phyloP scores from a whole-genome alignment of 2,329 filamentous ascomycete genomes.

The Alternaria atra region DNA sequence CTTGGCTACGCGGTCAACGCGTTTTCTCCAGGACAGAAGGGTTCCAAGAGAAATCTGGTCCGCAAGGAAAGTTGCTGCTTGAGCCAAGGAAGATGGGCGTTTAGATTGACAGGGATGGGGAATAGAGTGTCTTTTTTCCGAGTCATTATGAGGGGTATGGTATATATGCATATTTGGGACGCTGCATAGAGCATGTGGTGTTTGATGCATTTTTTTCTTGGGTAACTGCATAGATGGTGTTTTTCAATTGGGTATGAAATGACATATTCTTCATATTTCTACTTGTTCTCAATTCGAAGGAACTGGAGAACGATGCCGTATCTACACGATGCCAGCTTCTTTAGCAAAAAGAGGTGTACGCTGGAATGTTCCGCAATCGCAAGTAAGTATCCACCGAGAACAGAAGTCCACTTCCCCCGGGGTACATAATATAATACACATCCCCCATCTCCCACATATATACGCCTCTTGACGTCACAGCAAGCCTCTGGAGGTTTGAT shows the following conservation, averaged over 20 bases:
- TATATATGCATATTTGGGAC: neutral
- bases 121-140: neutral
- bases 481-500: neutral
- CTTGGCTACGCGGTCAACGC: constrained; percentile 80
- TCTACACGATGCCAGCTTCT: neutral
- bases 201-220: neutral
- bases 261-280: neutral
- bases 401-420: neutral
- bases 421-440: neutral
- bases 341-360: neutral
- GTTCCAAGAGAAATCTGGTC: constrained; percentile 67
- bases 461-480: neutral
- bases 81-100: constrained; percentile 54
- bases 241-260: neutral
- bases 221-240: constrained; percentile 11
- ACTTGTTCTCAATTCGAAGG: neutral
- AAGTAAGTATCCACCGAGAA: neutral
- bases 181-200: neutral
- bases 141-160: neutral
- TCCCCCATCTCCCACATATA: neutral
- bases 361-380: neutral
- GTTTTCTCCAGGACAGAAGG: constrained; percentile 75
- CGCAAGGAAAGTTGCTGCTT: constrained; percentile 61
- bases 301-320: neutral
- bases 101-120: neutral